A percentile compares a stretch with the other conserved stretches of the same genome.
Conservation (phyloP, 495 filamentous ascomycete species). For the Aspergillus coremiiformis region DNA sequence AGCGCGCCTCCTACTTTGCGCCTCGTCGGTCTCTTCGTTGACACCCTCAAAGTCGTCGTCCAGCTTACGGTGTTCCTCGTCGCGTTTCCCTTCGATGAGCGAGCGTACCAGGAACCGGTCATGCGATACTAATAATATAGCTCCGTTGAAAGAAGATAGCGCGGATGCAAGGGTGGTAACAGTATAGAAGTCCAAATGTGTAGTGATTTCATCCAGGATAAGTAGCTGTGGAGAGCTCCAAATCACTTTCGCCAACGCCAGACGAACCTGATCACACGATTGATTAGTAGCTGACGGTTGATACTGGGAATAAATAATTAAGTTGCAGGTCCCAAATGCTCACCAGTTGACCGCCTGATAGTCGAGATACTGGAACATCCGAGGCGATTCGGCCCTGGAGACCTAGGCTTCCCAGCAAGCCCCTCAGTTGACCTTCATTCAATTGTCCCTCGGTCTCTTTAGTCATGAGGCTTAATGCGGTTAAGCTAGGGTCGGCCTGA, state of each 20-base stretch:
- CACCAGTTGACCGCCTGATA: conserved; percentile 69
- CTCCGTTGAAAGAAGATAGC: conserved; percentile 59
- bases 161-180: conserved; percentile 61
- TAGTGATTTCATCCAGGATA: conserved; percentile 77
- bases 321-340: conserved; percentile 3
- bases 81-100: conserved; percentile 57
- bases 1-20: conserved; percentile 40
- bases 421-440: conserved; percentile 55
- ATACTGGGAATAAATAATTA: not conserved
- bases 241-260: conserved; percentile 62
- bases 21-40: conserved; percentile 40
- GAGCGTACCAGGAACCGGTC: conserved; percentile 67
- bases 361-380: conserved; percentile 57
- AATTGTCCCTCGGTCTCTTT: conserved; percentile 39
- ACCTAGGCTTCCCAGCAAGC: conserved; percentile 55
- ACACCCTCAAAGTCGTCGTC: conserved; percentile 45
- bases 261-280: no score
- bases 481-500: conserved; percentile 40
- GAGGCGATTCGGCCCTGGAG: conserved; percentile 58
- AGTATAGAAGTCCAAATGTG: conserved; percentile 75
- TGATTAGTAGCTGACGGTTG: no score
- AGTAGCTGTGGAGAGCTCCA: conserved; percentile 64
- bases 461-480: conserved; percentile 54
- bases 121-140: conserved; percentile 65
- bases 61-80: conserved; percentile 30